Conservation (phyloP, 2,329 filamentous ascomycete species). For the Pseudogymnoascus destructans region DNA sequence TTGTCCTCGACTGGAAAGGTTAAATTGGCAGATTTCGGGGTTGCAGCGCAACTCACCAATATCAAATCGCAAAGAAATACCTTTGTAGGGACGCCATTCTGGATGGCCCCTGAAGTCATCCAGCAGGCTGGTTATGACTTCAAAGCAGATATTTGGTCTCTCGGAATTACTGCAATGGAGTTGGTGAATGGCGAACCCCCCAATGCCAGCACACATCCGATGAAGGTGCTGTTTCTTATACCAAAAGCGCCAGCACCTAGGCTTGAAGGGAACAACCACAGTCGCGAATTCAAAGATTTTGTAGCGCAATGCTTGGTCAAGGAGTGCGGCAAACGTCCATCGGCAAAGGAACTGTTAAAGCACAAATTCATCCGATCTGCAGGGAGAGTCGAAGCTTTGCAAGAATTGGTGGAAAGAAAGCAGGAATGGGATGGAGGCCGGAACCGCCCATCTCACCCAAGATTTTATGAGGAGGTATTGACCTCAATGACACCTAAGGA, state of each 20-base stretch:
- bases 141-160: slow-evolving; percentile 86
- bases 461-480: slow-evolving; percentile 91
- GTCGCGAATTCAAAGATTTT: slow-evolving; percentile 88
- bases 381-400: slow-evolving; percentile 75
- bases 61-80: slow-evolving; percentile 97
- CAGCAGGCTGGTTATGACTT: slow-evolving; percentile 74
- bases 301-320: slow-evolving; percentile 83
- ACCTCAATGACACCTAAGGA: slow-evolving; percentile 52
- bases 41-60: slow-evolving; percentile 90
- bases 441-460: slow-evolving; percentile 54
- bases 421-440: slow-evolving; percentile 70
- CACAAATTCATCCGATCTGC: slow-evolving; percentile 81
- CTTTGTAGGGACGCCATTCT: slow-evolving; percentile 93
- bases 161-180: slow-evolving; percentile 86
- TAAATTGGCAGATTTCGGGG: slow-evolving; percentile 93
- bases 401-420: slow-evolving; percentile 73
- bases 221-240: slow-evolving; percentile 88
- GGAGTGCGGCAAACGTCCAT: slow-evolving; percentile 71
- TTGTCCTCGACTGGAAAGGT: slow-evolving; percentile 83
- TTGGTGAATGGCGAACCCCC: slow-evolving; percentile 83
- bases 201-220: slow-evolving; percentile 71
- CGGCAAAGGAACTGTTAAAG: slow-evolving; percentile 73
- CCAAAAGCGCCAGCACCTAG: slow-evolving; percentile 77
- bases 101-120: slow-evolving; percentile 94
- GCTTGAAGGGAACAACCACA: slow-evolving; percentile 68